Percentiles rank a stretch among this genome's conserved stretches.
Evolutionary conservation across 768 basidiomycete species (phyloP).

Genomic region (Lactarius vividus): DNA sequence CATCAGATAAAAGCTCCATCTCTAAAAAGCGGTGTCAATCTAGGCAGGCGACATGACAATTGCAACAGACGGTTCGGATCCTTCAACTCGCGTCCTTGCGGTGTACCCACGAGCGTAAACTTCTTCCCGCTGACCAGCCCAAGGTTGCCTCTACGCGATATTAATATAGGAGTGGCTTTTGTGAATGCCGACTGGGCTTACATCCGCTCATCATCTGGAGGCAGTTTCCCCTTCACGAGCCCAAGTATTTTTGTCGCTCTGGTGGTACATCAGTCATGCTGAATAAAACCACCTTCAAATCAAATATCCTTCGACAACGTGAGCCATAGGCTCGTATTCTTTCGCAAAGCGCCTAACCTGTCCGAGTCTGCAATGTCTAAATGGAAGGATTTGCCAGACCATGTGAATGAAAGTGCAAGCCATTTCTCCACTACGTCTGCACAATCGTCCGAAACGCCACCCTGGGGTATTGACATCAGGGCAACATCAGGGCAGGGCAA

Average conservation of each 20-base stretch:
- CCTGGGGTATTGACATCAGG: slow-evolving; percentile 2
- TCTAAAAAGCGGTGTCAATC: slow-evolving; percentile 38
- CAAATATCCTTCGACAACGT: slow-evolving; percentile 58
- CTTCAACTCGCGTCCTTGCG: slow-evolving; percentile 81
- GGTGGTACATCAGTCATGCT: slow-evolving; percentile 74
- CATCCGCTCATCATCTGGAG: slow-evolving; percentile 71
- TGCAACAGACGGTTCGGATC: slow-evolving; percentile 57
- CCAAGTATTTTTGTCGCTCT: slow-evolving; percentile 84
- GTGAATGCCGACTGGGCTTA: slow-evolving; percentile 29
- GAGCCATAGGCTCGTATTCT: not conserved
- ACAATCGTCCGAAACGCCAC: not conserved
- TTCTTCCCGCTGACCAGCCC: slow-evolving; percentile 60
- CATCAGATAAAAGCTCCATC: slow-evolving; percentile 62
- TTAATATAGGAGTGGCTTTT: slow-evolving; percentile 7
- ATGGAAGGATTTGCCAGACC: slow-evolving; percentile 66
- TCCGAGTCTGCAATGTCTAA: slow-evolving; percentile 75
- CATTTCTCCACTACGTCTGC: slow-evolving; percentile 39
- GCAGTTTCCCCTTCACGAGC: slow-evolving; percentile 78
- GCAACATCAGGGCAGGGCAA: slow-evolving; percentile 1
- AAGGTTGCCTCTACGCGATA: slow-evolving; percentile 51
- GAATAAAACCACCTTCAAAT: slow-evolving; percentile 68
- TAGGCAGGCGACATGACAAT: not conserved
- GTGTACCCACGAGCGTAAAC: slow-evolving; percentile 85
- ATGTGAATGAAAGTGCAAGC: slow-evolving; percentile 65
- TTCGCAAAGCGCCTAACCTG: slow-evolving; percentile 43